These are phyloP conservation scores for Boletus insuetus DNA, from an alignment of 768 basidiomycete genomes.

Conservation along the genomic window DNA sequence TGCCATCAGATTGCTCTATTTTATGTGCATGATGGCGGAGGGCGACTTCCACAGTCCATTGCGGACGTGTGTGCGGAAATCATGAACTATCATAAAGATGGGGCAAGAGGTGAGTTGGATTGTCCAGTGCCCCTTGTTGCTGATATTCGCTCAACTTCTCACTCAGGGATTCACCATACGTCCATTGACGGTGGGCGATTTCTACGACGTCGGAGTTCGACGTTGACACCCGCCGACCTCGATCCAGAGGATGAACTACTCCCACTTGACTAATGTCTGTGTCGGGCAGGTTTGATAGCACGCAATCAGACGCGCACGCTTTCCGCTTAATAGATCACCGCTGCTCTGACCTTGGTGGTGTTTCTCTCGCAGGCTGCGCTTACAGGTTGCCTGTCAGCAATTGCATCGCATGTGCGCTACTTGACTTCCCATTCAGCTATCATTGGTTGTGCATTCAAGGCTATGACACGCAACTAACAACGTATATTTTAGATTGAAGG, in stretches of 20 bases:
- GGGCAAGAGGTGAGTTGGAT: conserved; percentile 38
- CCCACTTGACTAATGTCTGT: conserved; percentile 1
- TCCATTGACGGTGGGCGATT: conserved; percentile 69
- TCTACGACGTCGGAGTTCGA: conserved; percentile 44
- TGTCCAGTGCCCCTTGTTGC: background rate
- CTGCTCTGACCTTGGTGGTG: too few species aligned
- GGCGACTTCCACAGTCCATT: too few species aligned
- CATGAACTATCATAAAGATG: conserved; percentile 38
- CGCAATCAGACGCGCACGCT: background rate
- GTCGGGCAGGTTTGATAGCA: background rate
- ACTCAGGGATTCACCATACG: conserved; percentile 74
- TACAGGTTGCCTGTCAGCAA: too few species aligned
- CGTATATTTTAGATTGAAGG: too few species aligned
- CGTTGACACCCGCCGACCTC: conserved; percentile 19
- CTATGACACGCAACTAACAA: too few species aligned
- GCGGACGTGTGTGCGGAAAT: too few species aligned
- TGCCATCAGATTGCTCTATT: too few species aligned
- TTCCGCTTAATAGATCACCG: conserved; percentile 4
- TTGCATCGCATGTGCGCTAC: too few species aligned
- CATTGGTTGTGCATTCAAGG: too few species aligned
- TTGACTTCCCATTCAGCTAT: too few species aligned
- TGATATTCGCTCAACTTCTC: background rate
- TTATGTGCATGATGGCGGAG: too few species aligned
- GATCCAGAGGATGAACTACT: conserved; percentile 30
- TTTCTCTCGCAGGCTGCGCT: too few species aligned